Percentiles rank a stretch among this genome's conserved stretches.
These are phyloP conservation scores for Penicillium cosmopolitanum DNA, from an alignment of 495 filamentous ascomycete genomes.

Conservation along the genomic window DNA sequence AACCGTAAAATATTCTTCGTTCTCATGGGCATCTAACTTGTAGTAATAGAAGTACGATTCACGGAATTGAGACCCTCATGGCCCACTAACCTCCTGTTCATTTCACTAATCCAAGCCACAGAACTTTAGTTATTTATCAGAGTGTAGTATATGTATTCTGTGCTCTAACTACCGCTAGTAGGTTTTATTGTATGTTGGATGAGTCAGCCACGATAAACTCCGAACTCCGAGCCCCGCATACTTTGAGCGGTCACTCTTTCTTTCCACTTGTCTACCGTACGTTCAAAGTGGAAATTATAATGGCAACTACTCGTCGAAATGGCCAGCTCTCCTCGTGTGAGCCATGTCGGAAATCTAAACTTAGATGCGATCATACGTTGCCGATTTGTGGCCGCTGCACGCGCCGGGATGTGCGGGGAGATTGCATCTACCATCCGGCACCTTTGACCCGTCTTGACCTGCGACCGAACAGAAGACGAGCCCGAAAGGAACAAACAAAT, in stretches of 20 bases:
- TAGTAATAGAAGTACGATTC: too few species aligned
- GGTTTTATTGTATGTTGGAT: background rate
- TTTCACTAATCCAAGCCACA: too few species aligned
- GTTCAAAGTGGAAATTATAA: background rate
- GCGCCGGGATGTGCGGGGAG: slow-evolving; percentile 22
- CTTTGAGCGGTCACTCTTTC: background rate
- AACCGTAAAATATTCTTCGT: too few species aligned
- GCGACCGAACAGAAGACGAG: slow-evolving; percentile 2
- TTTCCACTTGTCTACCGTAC: background rate
- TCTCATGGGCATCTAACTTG: too few species aligned
- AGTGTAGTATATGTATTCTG: too few species aligned
- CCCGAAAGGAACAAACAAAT: background rate
- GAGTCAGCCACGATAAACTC: slow-evolving; percentile 6
- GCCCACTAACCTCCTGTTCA: too few species aligned
- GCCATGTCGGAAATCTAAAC: slow-evolving; percentile 48
- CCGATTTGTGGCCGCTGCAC: slow-evolving; percentile 34
- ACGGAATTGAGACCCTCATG: too few species aligned
- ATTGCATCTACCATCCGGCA: slow-evolving; percentile 39
- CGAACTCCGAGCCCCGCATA: slow-evolving; percentile 16
- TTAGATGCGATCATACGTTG: slow-evolving; percentile 43
- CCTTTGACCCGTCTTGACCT: slow-evolving; percentile 27
- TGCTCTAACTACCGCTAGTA: too few species aligned
- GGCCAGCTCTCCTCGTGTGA: slow-evolving; percentile 47
- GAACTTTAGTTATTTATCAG: too few species aligned
- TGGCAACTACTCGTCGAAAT: slow-evolving; percentile 39